A percentile compares a stretch with the other conserved stretches of the same genome.
These are phyloP conservation scores for Rhodotorula kratochvilovae DNA, from an alignment of 768 basidiomycete species.

Conservation along the genomic window DNA sequence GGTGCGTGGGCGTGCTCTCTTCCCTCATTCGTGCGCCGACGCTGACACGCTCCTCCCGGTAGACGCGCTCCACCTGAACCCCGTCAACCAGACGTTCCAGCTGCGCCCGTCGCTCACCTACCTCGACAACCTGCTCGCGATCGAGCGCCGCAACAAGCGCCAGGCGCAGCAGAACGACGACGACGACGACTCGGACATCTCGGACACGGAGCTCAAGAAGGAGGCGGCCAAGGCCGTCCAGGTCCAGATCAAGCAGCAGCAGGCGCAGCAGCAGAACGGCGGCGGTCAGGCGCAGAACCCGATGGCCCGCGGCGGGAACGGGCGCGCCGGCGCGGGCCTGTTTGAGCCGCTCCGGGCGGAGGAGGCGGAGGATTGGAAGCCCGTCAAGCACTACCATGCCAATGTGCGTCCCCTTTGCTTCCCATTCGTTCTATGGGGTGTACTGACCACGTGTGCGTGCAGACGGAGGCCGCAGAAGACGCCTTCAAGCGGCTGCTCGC, in stretches of 20 bases:
- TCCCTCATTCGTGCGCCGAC: background rate
- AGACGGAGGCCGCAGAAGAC: slow-evolving; percentile 23
- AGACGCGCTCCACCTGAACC: slow-evolving; percentile 46
- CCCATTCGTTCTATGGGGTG: background rate
- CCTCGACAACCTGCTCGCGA: slow-evolving; percentile 44
- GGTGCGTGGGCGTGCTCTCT: slow-evolving; percentile 36
- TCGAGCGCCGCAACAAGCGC: slow-evolving; percentile 34
- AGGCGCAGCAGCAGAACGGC: background rate
- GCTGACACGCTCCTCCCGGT: background rate
- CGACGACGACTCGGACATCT: slow-evolving; percentile 39
- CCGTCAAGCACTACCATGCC: slow-evolving; percentile 34
- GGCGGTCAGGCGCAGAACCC: slow-evolving; percentile 13
- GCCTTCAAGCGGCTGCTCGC: slow-evolving; percentile 24
- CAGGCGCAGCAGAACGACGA: slow-evolving; percentile 27
- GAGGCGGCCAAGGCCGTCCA: slow-evolving; percentile 39
- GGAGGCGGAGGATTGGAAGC: slow-evolving; percentile 36
- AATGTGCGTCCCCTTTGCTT: slow-evolving; percentile 19
- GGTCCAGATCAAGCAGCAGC: slow-evolving; percentile 33
- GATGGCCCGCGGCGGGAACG: background rate
- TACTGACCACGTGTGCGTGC: background rate
- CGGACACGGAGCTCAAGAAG: slow-evolving; percentile 38
- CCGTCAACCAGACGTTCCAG: slow-evolving; percentile 44
- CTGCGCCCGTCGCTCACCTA: slow-evolving; percentile 45
- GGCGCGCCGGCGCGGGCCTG: slow-evolving; percentile 2
- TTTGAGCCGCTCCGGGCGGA: slow-evolving; percentile 33